A percentile compares a stretch with the other conserved stretches of the same genome.
Evolutionary conservation across 129 eudicot genomes (phyloP).

Genomic region (Pseudognaphalium luteoalbum): DNA sequence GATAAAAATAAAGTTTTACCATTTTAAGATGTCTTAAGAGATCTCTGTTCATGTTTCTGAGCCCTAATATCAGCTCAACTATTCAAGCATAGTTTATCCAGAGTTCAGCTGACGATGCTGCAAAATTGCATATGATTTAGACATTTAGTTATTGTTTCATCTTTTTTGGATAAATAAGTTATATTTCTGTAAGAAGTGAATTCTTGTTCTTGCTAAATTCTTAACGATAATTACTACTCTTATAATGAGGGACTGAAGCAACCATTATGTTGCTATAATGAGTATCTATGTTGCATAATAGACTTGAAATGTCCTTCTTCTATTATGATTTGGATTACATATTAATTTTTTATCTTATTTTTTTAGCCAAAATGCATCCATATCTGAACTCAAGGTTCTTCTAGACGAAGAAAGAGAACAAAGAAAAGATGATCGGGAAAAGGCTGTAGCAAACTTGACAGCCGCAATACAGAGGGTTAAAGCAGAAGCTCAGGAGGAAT

Average conservation of each 20-base stretch:
- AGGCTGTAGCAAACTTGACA: conserved; percentile 65
- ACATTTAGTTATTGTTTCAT: conserved; percentile 7
- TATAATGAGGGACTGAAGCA: conserved; percentile 6
- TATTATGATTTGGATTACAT: conserved; percentile 3
- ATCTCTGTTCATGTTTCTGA: not conserved
- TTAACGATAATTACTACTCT: not conserved
- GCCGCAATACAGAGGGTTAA: conserved; percentile 66
- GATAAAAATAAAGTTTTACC: not conserved
- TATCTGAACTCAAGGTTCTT: conserved; percentile 64
- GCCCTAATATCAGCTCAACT: not conserved
- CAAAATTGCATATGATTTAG: not conserved
- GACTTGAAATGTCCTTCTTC: not conserved
- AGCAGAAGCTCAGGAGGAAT: conserved; percentile 85
- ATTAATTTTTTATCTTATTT: conserved; percentile 18
- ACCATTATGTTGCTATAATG: not conserved
- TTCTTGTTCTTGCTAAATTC: conserved; percentile 1
- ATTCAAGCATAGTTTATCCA: not conserved
- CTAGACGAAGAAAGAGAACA: conserved; percentile 90
- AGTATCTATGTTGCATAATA: conserved; percentile 3
- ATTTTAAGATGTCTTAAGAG: conserved; percentile 6
- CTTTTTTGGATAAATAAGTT: not conserved
- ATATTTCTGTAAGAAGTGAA: conserved; percentile 10
- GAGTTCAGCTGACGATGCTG: not conserved
- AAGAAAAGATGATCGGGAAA: conserved; percentile 84
- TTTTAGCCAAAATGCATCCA: conserved; percentile 81